A percentile compares a stretch with the other conserved stretches of the same genome.
phyloP scores from a whole-genome alignment of 345 rosid species.

The Lepidium aucheri region DNA sequence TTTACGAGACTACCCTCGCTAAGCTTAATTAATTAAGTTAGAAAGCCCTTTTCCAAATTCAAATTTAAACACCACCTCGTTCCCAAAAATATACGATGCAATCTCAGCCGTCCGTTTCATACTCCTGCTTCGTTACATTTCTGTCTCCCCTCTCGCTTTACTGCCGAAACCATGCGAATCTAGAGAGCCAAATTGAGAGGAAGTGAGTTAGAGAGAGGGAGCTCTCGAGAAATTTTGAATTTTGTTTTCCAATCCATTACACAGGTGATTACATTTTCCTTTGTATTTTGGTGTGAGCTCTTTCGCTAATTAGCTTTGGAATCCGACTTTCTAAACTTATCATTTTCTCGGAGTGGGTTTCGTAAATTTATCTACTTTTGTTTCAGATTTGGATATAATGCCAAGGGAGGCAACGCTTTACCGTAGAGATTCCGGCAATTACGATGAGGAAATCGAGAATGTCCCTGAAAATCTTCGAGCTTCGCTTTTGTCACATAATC shows the following conservation, averaged over 20 bases:
- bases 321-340: neutral
- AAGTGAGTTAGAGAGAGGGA: conserved; percentile 3
- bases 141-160: conserved; percentile 9
- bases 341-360: neutral
- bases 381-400: conserved; percentile 29
- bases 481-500: conserved; percentile 40
- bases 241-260: conserved; percentile 34
- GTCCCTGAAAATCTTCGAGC: conserved; percentile 51
- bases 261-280: conserved; percentile 30
- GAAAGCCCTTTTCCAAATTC: conserved; percentile 31
- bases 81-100: conserved; percentile 11
- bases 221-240: conserved; percentile 16
- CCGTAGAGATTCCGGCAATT: conserved; percentile 49
- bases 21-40: neutral
- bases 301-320: neutral
- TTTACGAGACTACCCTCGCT: neutral
- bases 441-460: conserved; percentile 64
- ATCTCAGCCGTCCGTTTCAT: conserved; percentile 42
- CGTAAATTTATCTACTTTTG: neutral
- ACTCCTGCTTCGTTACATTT: neutral
- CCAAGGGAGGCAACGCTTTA: conserved; percentile 55
- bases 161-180: conserved; percentile 22
- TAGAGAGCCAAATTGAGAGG: conserved; percentile 6
- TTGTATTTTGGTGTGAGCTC: neutral
- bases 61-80: conserved; percentile 39